Percentiles rank a stretch among this genome's conserved stretches.
Evolutionary conservation across 805 yeast genomes (phyloP).

Genomic region (Pichia thaimueangensis): DNA sequence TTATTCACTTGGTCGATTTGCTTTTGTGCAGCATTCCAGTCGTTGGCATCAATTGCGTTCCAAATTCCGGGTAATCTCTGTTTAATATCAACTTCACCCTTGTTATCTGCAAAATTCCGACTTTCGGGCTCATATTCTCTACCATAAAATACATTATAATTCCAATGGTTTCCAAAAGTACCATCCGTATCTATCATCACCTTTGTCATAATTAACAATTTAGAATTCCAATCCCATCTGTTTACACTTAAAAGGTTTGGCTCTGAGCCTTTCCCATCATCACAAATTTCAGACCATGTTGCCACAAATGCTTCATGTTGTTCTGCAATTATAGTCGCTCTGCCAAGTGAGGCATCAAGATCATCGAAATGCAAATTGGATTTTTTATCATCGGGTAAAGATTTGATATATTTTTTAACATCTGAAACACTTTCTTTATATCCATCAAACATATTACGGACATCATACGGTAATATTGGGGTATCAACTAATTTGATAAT

Average conservation of each 20-base stretch:
- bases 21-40: conserved; percentile 48
- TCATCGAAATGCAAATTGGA: conserved; percentile 22
- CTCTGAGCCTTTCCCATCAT: conserved; percentile 54
- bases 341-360: conserved; percentile 26
- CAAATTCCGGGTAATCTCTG: conserved; percentile 73
- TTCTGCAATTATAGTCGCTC: conserved; percentile 38
- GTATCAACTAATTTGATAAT: conserved; percentile 60
- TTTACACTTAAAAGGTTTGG: conserved; percentile 65
- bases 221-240: conserved; percentile 79
- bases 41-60: conserved; percentile 49
- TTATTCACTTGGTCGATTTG: conserved; percentile 42
- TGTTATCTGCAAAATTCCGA: conserved; percentile 37
- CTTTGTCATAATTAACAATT: conserved; percentile 49
- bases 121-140: conserved; percentile 54
- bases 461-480: conserved; percentile 69
- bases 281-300: conserved; percentile 57
- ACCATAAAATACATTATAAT: conserved; percentile 62
- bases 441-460: conserved; percentile 39
- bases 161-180: conserved; percentile 52
- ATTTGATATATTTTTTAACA: conserved; percentile 33
- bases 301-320: conserved; percentile 49
- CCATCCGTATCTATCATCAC: conserved; percentile 42
- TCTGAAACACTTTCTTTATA: conserved; percentile 41
- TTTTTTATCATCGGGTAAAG: background rate
- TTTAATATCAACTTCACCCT: conserved; percentile 43